Conservation (phyloP, 1,284 basidiomycete species). For the Fistulinella cinereoalba region DNA sequence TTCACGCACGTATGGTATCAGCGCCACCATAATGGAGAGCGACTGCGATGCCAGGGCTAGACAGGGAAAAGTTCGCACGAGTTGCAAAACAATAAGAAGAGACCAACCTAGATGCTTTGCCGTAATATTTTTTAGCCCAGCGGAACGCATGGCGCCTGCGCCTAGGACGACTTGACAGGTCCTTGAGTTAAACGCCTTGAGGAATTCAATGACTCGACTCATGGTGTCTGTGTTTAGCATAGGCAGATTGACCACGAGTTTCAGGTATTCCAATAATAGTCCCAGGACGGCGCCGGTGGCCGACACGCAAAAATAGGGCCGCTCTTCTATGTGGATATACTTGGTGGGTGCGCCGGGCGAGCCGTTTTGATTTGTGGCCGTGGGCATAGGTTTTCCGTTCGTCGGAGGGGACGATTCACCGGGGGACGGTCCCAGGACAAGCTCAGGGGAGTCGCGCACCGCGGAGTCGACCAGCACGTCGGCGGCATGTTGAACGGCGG, state of each 20-base stretch:
- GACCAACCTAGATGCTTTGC: slow-evolving; percentile 88
- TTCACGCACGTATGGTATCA: slow-evolving; percentile 95
- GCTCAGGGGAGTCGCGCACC: slow-evolving; percentile 74
- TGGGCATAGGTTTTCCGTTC: slow-evolving; percentile 27
- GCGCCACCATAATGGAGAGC: slow-evolving; percentile 89
- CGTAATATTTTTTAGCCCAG: slow-evolving; percentile 97
- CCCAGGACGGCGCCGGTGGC: slow-evolving; percentile 81
- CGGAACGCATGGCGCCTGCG: slow-evolving; percentile 96
- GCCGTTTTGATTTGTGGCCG: slow-evolving; percentile 29
- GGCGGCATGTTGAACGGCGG: slow-evolving; percentile 65
- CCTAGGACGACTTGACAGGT: slow-evolving; percentile 98
- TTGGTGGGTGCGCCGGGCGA: slow-evolving; percentile 48
- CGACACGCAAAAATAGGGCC: slow-evolving; percentile 80
- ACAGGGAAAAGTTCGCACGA: slow-evolving; percentile 13
- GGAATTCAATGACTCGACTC: slow-evolving; percentile 90
- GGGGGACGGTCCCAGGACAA: slow-evolving; percentile 40
- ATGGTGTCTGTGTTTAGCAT: slow-evolving; percentile 92
- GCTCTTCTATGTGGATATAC: slow-evolving; percentile 80
- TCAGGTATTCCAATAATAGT: slow-evolving; percentile 83
- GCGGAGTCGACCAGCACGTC: slow-evolving; percentile 80
- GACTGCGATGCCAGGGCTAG: slow-evolving; percentile 93
- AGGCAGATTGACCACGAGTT: slow-evolving; percentile 84
- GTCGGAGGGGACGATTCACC: slow-evolving; percentile 3
- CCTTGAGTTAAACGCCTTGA: slow-evolving; percentile 97
- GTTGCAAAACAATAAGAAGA: slow-evolving; percentile 11